Base-by-base conservation (phyloP, 2,329 filamentous ascomycete genomes). In the Alternaria metachromatica region DNA sequence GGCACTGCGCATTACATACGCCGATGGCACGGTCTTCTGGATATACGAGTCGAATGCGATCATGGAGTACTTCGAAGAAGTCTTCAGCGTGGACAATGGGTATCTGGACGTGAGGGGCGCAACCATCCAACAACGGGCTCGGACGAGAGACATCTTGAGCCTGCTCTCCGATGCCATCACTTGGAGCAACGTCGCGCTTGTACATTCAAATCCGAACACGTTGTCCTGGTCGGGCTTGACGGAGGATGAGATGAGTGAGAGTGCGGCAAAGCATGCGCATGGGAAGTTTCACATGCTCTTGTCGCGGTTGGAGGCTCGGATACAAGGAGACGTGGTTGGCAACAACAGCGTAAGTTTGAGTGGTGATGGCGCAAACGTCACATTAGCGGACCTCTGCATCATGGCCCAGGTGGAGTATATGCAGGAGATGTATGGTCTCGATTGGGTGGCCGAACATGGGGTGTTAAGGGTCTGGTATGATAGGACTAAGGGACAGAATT, bases 361-460 rank as follows among this genome's bases (percentile, higher is more conserved):
- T 45, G 68, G 66, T 21, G 48, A 61, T 13, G 59, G 65, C 15
- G 48, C 20, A 12, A 41, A 58, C 30, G 62, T 61, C 20, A 68
- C 61, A 21, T 33, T 72, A 10, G 70, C 66, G 23, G 64, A 71
- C 54, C 9, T 73, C 4, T 45, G 46, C 18, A 21, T 74, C 5
- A 50, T 70, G 58, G 64, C 67, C 10, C 41, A 43, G 45, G 60
- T 72, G 25, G 41, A 65, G 41, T 69, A 69, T 62, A 49, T 58
- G 21, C 23, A 63, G 30, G 62, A 58, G 21, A 61, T 41, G 53
- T 69, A 67, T 66, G 61, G 56, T 25, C n/a, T 49, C 25, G 65
- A 69, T 30, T 69, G 53, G 62, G 13, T 71, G 0, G 57, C 58
- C 11, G 72, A 62, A 18, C 51, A 69, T 64, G 67, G 30, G 20